Evolutionary conservation across 2,329 filamentous ascomycete species (phyloP).

Genomic region (Fusarium oligoseptatum): DNA sequence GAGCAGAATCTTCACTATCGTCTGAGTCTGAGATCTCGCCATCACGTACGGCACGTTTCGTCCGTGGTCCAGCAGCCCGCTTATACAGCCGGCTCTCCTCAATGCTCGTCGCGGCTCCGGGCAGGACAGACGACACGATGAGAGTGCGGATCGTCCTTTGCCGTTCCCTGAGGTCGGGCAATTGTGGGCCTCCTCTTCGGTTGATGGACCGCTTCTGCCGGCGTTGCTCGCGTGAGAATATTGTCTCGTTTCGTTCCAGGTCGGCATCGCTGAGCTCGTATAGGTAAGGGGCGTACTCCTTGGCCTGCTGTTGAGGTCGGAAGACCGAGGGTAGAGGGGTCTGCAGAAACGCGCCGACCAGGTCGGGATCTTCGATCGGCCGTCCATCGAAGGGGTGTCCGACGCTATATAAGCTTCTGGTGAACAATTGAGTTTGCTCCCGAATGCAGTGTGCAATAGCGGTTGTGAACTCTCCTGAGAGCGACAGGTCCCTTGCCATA

Average conservation of each 20-base stretch:
- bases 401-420: constrained; percentile 90
- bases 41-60: constrained; percentile 67
- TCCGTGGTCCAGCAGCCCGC: constrained; percentile 72
- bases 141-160: constrained; percentile 93
- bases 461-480: constrained; percentile 96
- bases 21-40: constrained; percentile 89
- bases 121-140: constrained; percentile 91
- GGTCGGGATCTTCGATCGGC: constrained; percentile 90
- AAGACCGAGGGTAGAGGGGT: constrained; percentile 87
- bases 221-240: constrained; percentile 92
- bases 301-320: constrained; percentile 90
- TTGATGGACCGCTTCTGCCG: constrained; percentile 97
- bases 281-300: constrained; percentile 92
- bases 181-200: constrained; percentile 87
- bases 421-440: constrained; percentile 95
- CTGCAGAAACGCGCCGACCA: constrained; percentile 86
- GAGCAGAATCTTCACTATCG: constrained; percentile 88
- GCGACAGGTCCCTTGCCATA: constrained; percentile 90
- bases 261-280: constrained; percentile 95
- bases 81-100: constrained; percentile 93
- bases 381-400: constrained; percentile 96
- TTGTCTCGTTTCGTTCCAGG: constrained; percentile 89
- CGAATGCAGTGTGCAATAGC: constrained; percentile 98
- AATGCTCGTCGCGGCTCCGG: constrained; percentile 82
- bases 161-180: constrained; percentile 96